phyloP scores from a whole-genome alignment of 345 rosid species.

The Salix dunnii region DNA sequence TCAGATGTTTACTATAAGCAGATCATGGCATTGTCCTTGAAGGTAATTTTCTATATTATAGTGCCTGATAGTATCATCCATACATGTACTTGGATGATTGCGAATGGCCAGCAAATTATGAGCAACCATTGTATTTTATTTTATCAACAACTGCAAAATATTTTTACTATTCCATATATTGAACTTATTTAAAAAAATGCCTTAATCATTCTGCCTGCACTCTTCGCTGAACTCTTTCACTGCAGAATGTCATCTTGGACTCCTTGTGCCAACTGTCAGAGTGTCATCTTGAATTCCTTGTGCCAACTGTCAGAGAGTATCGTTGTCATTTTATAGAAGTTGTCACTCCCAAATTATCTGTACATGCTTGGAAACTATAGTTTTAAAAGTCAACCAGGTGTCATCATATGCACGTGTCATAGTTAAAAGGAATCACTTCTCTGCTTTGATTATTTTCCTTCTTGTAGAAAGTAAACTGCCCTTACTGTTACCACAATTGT shows the following conservation, averaged over 20 bases:
- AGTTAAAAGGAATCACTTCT: not conserved
- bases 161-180: not conserved
- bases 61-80: not conserved
- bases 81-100: not conserved
- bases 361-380: not conserved
- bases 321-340: not conserved
- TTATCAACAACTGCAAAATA: not conserved
- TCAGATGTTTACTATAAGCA: conserved; percentile 98
- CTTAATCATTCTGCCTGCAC: not conserved
- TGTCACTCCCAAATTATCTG: not conserved
- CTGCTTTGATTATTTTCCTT: not conserved
- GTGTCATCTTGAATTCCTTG: not conserved
- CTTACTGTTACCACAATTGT: not conserved
- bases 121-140: too few species aligned
- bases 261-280: too few species aligned
- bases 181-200: not conserved
- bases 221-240: not conserved
- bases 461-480: not conserved
- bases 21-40: conserved; percentile 91
- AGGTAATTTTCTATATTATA: conserved; percentile 43
- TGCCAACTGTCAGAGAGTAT: not conserved
- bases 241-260: not conserved
- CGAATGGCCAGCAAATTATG: not conserved
- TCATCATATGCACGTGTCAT: not conserved
- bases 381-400: not conserved